Evolutionary conservation across 371 early-diverging fungal genomes (phyloP), one percentile per base, ranked within the genome.

Genomic region (Batkoa obscura): DNA sequence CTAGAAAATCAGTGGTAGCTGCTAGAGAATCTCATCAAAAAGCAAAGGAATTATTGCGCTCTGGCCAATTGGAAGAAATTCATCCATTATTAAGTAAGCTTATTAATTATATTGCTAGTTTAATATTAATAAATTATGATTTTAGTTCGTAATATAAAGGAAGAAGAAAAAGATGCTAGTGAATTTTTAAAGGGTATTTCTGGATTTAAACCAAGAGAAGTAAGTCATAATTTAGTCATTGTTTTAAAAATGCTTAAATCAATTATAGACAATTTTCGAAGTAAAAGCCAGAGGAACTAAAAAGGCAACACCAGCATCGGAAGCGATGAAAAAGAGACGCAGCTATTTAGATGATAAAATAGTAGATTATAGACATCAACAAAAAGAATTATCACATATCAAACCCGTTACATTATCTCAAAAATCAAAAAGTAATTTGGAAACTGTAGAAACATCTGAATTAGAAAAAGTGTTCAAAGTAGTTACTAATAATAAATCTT

Each of bases 181-280:
- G 72, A 72, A 31, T 68, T 92, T 68, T 71, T 93, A 42, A 72
- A 70, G 32, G 72, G 76, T 42, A 76, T 93, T 46, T 74, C 84
- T 37, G 77, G 73, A 10, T 93, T 90, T 70, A 71, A 89, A 30
- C 90, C 91, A 5, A 61, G 72, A 5, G 87, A 94, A 60, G 70
- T 70, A 39, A 59, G 10, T 23, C 9, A n/a, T 41, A 15, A n/a
- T 2, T 33, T 34, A 23, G 23, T 23, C 23, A 23, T 34, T 38
- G 13, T 43, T 42, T 55, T 51, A 30, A 37, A 3, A 23, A 23
- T 23, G 23, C 23, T 13, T 38, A 13, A 38, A 13, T 12, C 32
- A 9, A 47, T 42, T 51, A 36, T 61, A 72, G 73, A 93, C 94
- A 0, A 82, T 95, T 42, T 95, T 95, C 66, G 96, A 96, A 63